Percentiles rank a stretch among this genome's conserved stretches.
These are phyloP conservation scores for Boletus sp. DNA, from an alignment of 768 basidiomycete genomes.

Conservation along the genomic window DNA sequence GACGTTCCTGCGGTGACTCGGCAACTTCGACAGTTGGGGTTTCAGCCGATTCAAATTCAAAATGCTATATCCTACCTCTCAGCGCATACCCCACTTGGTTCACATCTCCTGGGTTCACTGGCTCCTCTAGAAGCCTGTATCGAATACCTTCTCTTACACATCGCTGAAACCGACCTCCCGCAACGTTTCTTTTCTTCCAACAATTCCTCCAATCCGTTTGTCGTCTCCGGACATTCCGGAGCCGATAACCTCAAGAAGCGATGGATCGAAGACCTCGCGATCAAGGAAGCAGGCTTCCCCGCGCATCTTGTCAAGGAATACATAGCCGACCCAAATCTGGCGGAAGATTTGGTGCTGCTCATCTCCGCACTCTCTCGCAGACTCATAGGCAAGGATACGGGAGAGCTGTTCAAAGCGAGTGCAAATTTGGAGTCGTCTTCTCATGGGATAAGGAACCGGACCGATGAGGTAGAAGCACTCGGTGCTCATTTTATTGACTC, in stretches of 20 bases:
- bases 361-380: conserved; percentile 51
- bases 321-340: conserved; percentile 34
- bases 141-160: conserved; percentile 77
- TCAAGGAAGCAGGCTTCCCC: conserved; percentile 85
- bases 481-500: conserved; percentile 48
- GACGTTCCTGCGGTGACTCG: conserved; percentile 41
- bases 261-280: conserved; percentile 77
- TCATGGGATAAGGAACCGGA: conserved; percentile 11
- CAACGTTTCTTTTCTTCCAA: conserved; percentile 57
- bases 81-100: conserved; percentile 52
- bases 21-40: conserved; percentile 66
- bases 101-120: conserved; percentile 55
- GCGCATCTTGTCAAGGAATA: conserved; percentile 61
- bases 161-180: conserved; percentile 88
- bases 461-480: conserved; percentile 52
- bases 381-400: conserved; percentile 46
- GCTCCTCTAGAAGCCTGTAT: conserved; percentile 74
- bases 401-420: conserved; percentile 32
- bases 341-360: conserved; percentile 52
- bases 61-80: conserved; percentile 57
- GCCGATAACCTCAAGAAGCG: conserved; percentile 61
- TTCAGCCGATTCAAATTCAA: conserved; percentile 51
- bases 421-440: conserved; percentile 19
- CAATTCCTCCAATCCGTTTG: conserved; percentile 69
- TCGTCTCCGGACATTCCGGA: conserved; percentile 63